phyloP scores from a whole-genome alignment of 306 rosid genomes.

The Luffa aegyptiaca region DNA sequence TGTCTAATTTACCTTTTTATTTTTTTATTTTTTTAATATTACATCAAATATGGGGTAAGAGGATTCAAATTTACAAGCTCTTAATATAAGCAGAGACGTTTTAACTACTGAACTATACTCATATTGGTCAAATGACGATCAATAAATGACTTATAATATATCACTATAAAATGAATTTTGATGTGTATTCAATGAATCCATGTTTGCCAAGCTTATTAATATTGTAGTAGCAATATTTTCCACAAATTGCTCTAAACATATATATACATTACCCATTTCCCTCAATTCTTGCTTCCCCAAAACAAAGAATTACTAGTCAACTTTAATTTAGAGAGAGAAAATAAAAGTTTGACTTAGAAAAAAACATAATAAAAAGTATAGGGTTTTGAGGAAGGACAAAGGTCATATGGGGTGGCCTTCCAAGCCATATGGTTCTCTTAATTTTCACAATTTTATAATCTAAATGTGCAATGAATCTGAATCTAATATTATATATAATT shows the following conservation, averaged over 20 bases:
- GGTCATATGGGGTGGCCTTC: background rate
- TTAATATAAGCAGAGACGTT: no score
- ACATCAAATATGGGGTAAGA: no score
- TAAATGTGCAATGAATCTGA: constrained; percentile 9
- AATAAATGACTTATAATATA: no score
- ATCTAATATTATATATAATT: background rate
- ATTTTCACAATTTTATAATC: background rate
- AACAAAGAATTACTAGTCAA: background rate
- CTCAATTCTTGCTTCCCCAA: background rate
- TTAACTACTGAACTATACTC: no score
- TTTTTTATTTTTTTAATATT: no score
- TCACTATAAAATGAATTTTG: background rate
- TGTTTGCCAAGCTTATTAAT: background rate
- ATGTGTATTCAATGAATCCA: background rate
- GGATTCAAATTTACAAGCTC: no score
- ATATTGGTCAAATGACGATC: no score
- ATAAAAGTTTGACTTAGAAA: background rate
- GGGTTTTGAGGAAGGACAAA: background rate
- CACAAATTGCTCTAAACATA: background rate
- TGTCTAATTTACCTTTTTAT: no score
- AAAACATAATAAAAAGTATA: no score
- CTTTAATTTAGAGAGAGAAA: background rate
- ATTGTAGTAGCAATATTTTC: background rate
- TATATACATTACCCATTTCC: background rate
- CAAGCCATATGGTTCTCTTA: background rate